Evolutionary conservation across 192 early-diverging fungal species (phyloP).

Genomic region (Bifiguratus adelaidae): DNA sequence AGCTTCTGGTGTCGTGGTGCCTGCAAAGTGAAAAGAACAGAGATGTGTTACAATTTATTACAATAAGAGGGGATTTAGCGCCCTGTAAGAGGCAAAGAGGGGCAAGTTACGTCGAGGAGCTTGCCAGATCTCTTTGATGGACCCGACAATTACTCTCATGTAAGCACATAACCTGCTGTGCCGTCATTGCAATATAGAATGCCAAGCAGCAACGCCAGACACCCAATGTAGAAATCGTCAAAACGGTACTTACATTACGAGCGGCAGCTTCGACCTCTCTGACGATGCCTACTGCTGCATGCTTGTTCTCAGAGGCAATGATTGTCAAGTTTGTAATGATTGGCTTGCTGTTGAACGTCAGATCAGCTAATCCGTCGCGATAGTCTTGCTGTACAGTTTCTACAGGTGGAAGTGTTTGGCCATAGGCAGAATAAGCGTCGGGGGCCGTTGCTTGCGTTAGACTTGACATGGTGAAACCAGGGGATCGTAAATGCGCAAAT

Average conservation of each 20-base stretch:
- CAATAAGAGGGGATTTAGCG: too few species aligned
- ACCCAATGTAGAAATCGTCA: too few species aligned
- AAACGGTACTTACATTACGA: conserved; percentile 33
- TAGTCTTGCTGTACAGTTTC: conserved; percentile 13
- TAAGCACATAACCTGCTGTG: too few species aligned
- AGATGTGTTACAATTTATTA: not conserved
- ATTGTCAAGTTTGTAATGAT: conserved; percentile 89
- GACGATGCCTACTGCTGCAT: conserved; percentile 60
- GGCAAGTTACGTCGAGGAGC: not conserved
- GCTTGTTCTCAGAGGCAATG: conserved; percentile 63
- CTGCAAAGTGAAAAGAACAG: conserved; percentile 29
- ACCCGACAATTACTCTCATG: too few species aligned
- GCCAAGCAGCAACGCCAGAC: too few species aligned
- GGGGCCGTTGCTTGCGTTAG: too few species aligned
- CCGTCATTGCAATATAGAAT: too few species aligned
- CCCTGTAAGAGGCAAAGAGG: not conserved
- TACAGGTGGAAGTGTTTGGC: too few species aligned
- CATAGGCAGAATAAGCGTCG: too few species aligned
- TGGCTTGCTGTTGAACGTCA: conserved; percentile 90
- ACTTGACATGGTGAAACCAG: too few species aligned
- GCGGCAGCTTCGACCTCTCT: conserved; percentile 57
- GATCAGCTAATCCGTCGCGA: conserved; percentile 38
- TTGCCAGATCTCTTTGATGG: too few species aligned
- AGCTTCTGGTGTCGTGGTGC: conserved; percentile 67
- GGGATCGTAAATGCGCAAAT: too few species aligned